These are phyloP conservation scores for Fusarium solani-melongenae DNA, from an alignment of 2,329 filamentous ascomycete genomes.

Conservation along the genomic window DNA sequence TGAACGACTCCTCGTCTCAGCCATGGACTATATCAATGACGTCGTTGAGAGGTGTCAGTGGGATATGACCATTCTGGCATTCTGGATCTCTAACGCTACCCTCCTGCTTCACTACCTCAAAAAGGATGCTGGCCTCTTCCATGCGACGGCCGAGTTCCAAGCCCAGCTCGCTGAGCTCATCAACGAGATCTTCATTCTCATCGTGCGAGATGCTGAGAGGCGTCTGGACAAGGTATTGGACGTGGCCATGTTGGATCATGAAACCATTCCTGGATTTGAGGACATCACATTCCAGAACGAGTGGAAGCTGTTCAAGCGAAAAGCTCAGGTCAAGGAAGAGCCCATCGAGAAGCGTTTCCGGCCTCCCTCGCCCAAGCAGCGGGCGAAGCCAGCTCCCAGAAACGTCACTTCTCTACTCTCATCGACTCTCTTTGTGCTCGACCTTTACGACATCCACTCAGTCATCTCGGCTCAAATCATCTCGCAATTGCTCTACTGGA, in stretches of 20 bases:
- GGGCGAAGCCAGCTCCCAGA: conserved; percentile 90
- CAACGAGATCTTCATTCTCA: conserved; percentile 98
- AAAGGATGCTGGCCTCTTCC: conserved; percentile 86
- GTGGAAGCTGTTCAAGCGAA: conserved; percentile 96
- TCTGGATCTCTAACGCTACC: conserved; percentile 98
- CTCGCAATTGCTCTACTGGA: conserved; percentile 94
- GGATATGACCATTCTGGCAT: conserved; percentile 99
- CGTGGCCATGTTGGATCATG: conserved; percentile 93
- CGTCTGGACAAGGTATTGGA: conserved; percentile 97
- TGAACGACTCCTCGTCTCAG: conserved; percentile 80
- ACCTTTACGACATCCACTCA: conserved; percentile 98
- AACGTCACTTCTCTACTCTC: conserved; percentile 96
- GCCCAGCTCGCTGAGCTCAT: conserved; percentile 92
- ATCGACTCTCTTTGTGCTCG: conserved; percentile 94
- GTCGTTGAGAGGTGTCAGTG: conserved; percentile 96
- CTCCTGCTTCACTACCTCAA: conserved; percentile 96
- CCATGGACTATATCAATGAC: conserved; percentile 96
- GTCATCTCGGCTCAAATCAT: conserved; percentile 94
- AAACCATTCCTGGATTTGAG: conserved; percentile 97
- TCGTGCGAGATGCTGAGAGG: conserved; percentile 94
- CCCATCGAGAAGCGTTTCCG: conserved; percentile 90
- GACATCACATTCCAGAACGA: conserved; percentile 98
- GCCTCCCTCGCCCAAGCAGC: conserved; percentile 91
- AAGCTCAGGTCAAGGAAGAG: conserved; percentile 89
- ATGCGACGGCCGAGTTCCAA: conserved; percentile 89